Evolutionary conservation across 441 rosid genomes (phyloP), one percentile per base, ranked within the genome.

Genomic region (Eruca vesicaria): DNA sequence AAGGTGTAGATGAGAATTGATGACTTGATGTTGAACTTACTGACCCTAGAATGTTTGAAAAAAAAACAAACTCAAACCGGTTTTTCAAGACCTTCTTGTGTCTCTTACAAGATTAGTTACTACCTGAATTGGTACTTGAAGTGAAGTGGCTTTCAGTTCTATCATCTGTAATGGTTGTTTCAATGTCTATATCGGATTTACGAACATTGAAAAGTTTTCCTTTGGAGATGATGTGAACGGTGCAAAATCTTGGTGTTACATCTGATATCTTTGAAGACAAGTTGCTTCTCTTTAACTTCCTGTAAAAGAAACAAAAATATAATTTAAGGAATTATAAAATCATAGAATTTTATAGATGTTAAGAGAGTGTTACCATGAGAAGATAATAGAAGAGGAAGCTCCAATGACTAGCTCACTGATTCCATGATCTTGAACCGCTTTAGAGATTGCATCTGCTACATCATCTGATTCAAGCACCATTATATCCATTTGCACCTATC

Each of bases 361-460:
- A n/a, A n/a, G 43, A 36, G 5, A 0, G 43, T 41, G 16, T 50
- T 59, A 94, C 97, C 96, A 85, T 38, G 87, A 63, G 71, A 92
- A 90, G 64, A 89, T 76, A 67, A 86, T 78, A 31, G 66, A 72
- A 75, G 98, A 77, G n/a, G 94, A 80, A 81, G 91, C 91, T 79
- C 99, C 99, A 26, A 95, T 84, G 29, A 95, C 92, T 60, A 95
- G 90, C 84, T 89, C 92, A 48, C 61, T 84, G 69, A 92, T 87
- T 9, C 58, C 73, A 74, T 77, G 72, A 75, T 79, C 85, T 18
- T 84, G 63, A 74, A 95, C 84, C 64, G 85, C 97, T 75, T 92
- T 87, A 16, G 94, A 94, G 50, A 92, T 80, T 18, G 96, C 92
- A 21, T 80, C 81, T 3, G 90, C 92, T 62, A 90, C 87, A 69